Evolutionary conservation across 306 rosid species (phyloP).

Genomic region (Pterocarpus macrocarpus): DNA sequence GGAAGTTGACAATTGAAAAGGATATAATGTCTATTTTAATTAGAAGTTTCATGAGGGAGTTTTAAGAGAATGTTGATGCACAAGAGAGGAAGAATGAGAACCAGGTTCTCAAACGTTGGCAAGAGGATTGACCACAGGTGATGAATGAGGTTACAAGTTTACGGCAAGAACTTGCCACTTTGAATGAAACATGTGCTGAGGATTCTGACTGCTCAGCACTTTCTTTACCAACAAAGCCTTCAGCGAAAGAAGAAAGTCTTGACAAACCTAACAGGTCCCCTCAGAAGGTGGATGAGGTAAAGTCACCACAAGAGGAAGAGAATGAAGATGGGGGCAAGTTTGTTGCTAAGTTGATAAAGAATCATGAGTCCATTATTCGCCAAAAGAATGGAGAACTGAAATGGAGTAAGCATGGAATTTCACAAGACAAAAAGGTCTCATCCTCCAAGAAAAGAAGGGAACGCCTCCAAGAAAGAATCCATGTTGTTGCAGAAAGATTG

Average conservation of each 20-base stretch:
- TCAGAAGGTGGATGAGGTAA: slow-evolving; percentile 43
- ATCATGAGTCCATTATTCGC: slow-evolving; percentile 70
- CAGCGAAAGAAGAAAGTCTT: slow-evolving; percentile 41
- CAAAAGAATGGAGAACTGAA: slow-evolving; percentile 67
- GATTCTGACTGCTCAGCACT: slow-evolving; percentile 41
- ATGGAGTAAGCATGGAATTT: slow-evolving; percentile 49
- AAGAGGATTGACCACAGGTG: slow-evolving; percentile 61
- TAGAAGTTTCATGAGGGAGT: slow-evolving; percentile 62
- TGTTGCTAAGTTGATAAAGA: slow-evolving; percentile 78
- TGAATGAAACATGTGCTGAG: slow-evolving; percentile 45
- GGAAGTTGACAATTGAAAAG: slow-evolving; percentile 68
- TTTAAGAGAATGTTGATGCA: slow-evolving; percentile 56
- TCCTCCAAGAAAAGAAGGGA: slow-evolving; percentile 55
- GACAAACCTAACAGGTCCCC: slow-evolving; percentile 11
- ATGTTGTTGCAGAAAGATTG: slow-evolving; percentile 50
- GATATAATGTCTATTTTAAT: slow-evolving; percentile 59
- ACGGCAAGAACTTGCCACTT: slow-evolving; percentile 54
- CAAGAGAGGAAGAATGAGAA: slow-evolving; percentile 52
- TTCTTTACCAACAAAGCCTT: slow-evolving; percentile 47
- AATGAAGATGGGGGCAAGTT: slow-evolving; percentile 51
- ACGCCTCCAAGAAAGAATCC: slow-evolving; percentile 54
- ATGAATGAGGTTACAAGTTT: slow-evolving; percentile 63
- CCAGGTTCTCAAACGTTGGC: slow-evolving; percentile 45
- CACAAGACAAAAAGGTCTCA: slow-evolving; percentile 50
- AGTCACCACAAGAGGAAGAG: slow-evolving; percentile 40